phyloP scores from a whole-genome alignment of 2,329 filamentous ascomycete species.

The Fusarium albidum region DNA sequence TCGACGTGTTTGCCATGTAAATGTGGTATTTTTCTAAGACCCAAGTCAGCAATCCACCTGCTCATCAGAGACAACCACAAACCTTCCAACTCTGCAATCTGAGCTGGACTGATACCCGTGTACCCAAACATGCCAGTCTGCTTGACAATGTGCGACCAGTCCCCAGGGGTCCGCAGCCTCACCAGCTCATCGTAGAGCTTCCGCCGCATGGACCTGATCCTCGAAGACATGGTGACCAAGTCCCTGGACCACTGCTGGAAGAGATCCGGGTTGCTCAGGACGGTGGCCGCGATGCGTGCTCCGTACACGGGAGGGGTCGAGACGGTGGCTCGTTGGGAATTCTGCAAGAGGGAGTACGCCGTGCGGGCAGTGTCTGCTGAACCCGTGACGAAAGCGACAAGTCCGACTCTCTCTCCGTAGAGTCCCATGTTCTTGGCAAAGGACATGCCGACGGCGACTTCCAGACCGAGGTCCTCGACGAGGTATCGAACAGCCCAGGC shows the following conservation, averaged over 20 bases:
- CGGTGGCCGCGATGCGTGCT: constrained; percentile 44
- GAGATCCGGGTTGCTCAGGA: constrained; percentile 42
- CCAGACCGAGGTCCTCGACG: constrained; percentile 47
- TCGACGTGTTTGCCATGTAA: constrained; percentile 50
- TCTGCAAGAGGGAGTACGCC: constrained; percentile 42
- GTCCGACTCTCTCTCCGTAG: constrained; percentile 49
- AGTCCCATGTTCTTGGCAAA: constrained; percentile 68
- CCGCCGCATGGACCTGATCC: constrained; percentile 47
- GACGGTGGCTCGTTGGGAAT: constrained; percentile 44
- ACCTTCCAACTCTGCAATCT: constrained; percentile 51
- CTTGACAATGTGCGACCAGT: constrained; percentile 48
- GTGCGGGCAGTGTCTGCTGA: constrained; percentile 21
- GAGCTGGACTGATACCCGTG: constrained; percentile 57
- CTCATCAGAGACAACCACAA: neutral
- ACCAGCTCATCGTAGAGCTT: constrained; percentile 45
- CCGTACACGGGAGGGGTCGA: constrained; percentile 49
- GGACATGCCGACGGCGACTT: constrained; percentile 65
- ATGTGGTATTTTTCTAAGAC: constrained; percentile 45
- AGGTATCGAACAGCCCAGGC: constrained; percentile 36
- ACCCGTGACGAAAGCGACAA: constrained; percentile 40
- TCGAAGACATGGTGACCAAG: constrained; percentile 46
- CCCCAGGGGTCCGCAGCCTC: constrained; percentile 44
- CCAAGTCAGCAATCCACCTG: neutral
- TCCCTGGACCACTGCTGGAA: constrained; percentile 46
- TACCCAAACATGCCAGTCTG: constrained; percentile 53